phyloP scores from a whole-genome alignment of 2,329 filamentous ascomycete species.

The Ceratocystiopsis brevicomis region DNA sequence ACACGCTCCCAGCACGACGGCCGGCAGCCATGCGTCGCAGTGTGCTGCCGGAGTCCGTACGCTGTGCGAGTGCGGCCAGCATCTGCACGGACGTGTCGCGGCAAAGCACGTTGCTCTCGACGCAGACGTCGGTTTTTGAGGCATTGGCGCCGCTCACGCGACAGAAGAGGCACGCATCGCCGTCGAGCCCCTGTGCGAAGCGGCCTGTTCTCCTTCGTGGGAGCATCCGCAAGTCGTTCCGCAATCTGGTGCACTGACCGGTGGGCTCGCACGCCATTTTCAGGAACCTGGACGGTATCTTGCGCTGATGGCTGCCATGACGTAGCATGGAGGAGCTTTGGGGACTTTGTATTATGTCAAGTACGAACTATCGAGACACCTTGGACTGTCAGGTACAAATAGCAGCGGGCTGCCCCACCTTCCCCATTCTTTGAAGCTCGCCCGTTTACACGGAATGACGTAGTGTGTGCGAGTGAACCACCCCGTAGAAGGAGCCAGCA shows the following conservation, averaged over 20 bases:
- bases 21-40: neutral
- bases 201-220: neutral
- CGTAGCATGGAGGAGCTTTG: too few species aligned
- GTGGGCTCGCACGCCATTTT: neutral
- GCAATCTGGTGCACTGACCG: neutral
- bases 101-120: neutral
- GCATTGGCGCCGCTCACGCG: conserved; percentile 12
- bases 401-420: too few species aligned
- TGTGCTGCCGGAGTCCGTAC: neutral
- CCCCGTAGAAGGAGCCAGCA: too few species aligned
- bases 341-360: too few species aligned
- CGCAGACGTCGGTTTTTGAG: conserved; percentile 2
- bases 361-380: too few species aligned
- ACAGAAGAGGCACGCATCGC: neutral
- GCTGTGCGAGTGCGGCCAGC: neutral
- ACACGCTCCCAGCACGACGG: neutral
- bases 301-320: too few species aligned
- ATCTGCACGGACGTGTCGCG: neutral
- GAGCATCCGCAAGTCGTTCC: neutral
- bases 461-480: too few species aligned
- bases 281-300: too few species aligned
- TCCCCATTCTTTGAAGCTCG: too few species aligned
- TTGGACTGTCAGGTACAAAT: too few species aligned
- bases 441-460: too few species aligned
- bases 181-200: neutral